Evolutionary conservation across 2,329 filamentous ascomycete genomes (phyloP).

Genomic region (Aschersonia sp.): DNA sequence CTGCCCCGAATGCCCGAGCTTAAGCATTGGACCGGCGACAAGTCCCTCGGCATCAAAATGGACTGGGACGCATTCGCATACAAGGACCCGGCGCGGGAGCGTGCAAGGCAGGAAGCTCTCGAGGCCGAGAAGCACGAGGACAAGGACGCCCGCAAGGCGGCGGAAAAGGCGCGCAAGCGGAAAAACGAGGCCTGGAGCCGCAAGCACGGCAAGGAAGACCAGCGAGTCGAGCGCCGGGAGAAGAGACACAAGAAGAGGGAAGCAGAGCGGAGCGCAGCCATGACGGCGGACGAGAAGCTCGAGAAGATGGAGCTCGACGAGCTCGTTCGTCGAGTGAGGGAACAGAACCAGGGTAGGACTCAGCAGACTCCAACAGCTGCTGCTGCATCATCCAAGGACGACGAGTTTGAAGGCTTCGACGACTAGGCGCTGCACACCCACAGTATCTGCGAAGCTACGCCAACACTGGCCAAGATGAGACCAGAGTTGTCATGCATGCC

Average conservation of each 20-base stretch:
- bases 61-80: constrained; percentile 57
- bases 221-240: constrained; percentile 45
- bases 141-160: constrained; percentile 18
- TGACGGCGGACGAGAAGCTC: constrained; percentile 57
- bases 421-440: constrained; percentile 14
- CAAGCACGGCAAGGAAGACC: constrained; percentile 51
- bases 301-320: constrained; percentile 47
- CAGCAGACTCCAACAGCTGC: too few relatives aligned
- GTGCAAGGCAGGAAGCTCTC: constrained; percentile 43
- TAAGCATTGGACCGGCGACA: constrained; percentile 56
- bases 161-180: constrained; percentile 38
- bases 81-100: constrained; percentile 57
- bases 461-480: too few relatives aligned
- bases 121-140: constrained; percentile 28
- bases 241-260: constrained; percentile 51
- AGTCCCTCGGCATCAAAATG: constrained; percentile 44
- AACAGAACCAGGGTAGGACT: constrained; percentile 33
- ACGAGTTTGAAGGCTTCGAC: constrained; percentile 47
- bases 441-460: too few relatives aligned
- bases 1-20: constrained; percentile 91
- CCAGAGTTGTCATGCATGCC: too few relatives aligned
- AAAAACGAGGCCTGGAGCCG: constrained; percentile 59
- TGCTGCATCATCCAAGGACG: constrained; percentile 18
- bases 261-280: constrained; percentile 42
- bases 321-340: constrained; percentile 50